These are phyloP conservation scores for Rhododendron williamsianum DNA, from an alignment of 148 eudicot species.

Conservation along the genomic window DNA sequence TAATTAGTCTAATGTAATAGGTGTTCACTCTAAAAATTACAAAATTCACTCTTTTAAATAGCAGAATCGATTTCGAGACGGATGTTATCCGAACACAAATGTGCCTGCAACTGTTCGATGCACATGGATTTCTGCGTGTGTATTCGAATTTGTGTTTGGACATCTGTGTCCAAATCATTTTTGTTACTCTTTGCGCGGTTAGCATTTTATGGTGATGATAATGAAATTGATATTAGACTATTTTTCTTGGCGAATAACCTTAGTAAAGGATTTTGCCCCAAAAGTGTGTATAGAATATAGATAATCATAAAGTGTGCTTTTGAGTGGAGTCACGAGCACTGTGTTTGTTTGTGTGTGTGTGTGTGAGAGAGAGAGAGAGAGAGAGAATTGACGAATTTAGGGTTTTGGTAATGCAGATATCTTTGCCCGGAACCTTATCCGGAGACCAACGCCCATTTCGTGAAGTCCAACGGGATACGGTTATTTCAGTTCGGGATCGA, in stretches of 20 bases:
- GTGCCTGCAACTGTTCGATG: neutral
- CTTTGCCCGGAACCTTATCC: constrained; percentile 94
- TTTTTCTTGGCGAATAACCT: too few relatives aligned
- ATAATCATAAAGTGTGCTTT: neutral
- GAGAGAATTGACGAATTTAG: neutral
- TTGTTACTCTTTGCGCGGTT: neutral
- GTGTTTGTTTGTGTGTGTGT: neutral
- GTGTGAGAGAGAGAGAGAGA: neutral
- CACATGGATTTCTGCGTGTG: neutral
- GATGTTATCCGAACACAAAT: too few relatives aligned
- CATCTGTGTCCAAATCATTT: neutral
- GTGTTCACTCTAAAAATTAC: neutral
- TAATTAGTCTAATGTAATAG: neutral
- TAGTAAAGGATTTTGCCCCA: too few relatives aligned
- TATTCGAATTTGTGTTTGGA: neutral
- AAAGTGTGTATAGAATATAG: neutral
- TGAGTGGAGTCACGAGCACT: neutral
- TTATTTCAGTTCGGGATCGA: constrained; percentile 80
- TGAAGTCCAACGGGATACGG: constrained; percentile 65
- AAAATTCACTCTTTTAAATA: neutral
- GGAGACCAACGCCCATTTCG: constrained; percentile 53
- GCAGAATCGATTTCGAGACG: neutral
- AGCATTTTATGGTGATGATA: neutral
- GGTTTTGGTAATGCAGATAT: constrained; percentile 36
- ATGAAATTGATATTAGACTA: too few relatives aligned